Evolutionary conservation across 2,329 filamentous ascomycete species (phyloP).

Genomic region (Apiospora pterosperma): DNA sequence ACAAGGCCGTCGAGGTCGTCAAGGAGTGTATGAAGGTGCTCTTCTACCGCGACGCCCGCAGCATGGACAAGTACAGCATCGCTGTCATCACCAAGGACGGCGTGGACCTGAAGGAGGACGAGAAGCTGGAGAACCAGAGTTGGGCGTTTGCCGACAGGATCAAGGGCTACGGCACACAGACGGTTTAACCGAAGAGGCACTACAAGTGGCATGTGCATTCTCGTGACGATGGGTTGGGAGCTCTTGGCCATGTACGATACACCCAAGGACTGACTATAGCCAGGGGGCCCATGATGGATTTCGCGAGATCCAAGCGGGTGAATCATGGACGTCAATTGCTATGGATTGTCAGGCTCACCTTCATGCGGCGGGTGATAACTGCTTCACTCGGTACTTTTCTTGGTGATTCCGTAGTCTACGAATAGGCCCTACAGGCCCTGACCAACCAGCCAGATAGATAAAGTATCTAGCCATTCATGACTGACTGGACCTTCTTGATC

Average conservation of each 20-base stretch:
- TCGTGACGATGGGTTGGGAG: background rate
- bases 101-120: constrained; percentile 78
- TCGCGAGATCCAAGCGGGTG: background rate
- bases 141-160: constrained; percentile 98
- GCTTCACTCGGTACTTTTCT: too few species aligned
- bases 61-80: constrained; percentile 86
- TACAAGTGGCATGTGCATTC: background rate
- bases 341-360: background rate
- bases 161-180: constrained; percentile 90
- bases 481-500: too few species aligned
- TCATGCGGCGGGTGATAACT: background rate
- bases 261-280: background rate
- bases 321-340: background rate
- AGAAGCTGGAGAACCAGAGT: constrained; percentile 92
- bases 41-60: constrained; percentile 94
- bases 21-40: constrained; percentile 98
- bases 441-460: too few species aligned
- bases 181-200: constrained; percentile 42
- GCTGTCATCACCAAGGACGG: constrained; percentile 85
- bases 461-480: too few species aligned
- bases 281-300: background rate
- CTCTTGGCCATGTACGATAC: background rate
- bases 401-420: background rate
- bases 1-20: constrained; percentile 76
- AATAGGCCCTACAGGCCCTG: background rate